phyloP scores from a whole-genome alignment of 306 rosid species.

The Cucurbita pepo region DNA sequence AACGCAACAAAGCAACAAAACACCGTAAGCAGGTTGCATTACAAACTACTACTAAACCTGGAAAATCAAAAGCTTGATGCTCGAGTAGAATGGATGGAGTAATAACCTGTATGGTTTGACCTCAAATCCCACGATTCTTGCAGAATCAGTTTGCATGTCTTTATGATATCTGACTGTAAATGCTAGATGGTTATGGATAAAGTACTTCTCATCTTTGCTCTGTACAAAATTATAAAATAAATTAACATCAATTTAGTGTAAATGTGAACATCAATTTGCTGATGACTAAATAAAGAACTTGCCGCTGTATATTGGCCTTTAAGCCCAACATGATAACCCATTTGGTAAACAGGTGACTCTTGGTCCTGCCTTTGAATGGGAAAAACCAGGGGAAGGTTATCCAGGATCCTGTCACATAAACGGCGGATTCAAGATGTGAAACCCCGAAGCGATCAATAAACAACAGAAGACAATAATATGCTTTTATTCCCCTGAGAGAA shows the following conservation, averaged over 20 bases:
- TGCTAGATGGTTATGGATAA: constrained; percentile 85
- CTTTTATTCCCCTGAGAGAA: background rate
- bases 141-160: constrained; percentile 56
- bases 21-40: background rate
- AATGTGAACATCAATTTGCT: constrained; percentile 2
- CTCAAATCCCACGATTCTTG: constrained; percentile 97
- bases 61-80: background rate
- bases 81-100: background rate
- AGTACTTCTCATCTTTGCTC: constrained; percentile 76
- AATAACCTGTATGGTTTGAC: constrained; percentile 37
- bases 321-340: constrained; percentile 78
- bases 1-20: background rate
- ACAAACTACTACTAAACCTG: background rate
- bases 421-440: background rate
- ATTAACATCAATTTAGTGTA: background rate
- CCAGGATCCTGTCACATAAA: constrained; percentile 64
- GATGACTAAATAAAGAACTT: constrained; percentile 7
- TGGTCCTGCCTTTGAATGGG: constrained; percentile 56
- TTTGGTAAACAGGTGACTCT: constrained; percentile 77
- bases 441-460: background rate
- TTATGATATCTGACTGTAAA: constrained; percentile 77
- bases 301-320: constrained; percentile 76
- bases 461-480: background rate
- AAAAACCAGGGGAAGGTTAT: constrained; percentile 85
- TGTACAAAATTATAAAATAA: constrained; percentile 19